phyloP scores from a whole-genome alignment of 2,329 filamentous ascomycete species.

The Microdochium trichocladiopsis region DNA sequence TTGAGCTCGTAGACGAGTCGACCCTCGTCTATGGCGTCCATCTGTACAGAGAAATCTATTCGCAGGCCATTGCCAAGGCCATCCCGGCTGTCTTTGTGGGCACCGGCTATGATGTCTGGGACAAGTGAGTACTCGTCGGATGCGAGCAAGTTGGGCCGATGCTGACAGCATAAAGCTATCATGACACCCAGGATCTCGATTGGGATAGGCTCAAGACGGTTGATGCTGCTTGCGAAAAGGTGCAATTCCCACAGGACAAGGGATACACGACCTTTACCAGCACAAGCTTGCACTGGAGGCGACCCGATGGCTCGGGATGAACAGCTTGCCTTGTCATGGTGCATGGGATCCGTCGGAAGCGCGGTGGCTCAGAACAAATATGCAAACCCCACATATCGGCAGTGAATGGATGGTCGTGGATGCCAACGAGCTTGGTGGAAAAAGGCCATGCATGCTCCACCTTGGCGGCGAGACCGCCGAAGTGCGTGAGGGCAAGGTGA shows the following conservation, averaged over 20 bases:
- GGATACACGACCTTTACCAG: slow-evolving; percentile 29
- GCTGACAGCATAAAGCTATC: background rate
- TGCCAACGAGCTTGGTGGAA: background rate
- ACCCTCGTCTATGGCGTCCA: slow-evolving; percentile 58
- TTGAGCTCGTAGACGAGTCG: slow-evolving; percentile 34
- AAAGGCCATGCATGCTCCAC: background rate
- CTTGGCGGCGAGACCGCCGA: no score
- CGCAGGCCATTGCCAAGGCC: slow-evolving; percentile 34
- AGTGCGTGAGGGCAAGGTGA: no score
- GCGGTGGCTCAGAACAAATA: background rate
- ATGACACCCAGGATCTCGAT: slow-evolving; percentile 10
- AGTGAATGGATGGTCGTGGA: background rate
- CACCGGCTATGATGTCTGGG: slow-evolving; percentile 43
- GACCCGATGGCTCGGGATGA: background rate
- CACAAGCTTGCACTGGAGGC: slow-evolving; percentile 31
- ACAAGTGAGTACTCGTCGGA: slow-evolving; percentile 34
- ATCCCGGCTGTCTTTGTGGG: slow-evolving; percentile 52
- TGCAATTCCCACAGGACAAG: slow-evolving; percentile 29
- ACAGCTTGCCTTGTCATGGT: no score
- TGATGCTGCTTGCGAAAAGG: slow-evolving; percentile 20
- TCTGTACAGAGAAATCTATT: slow-evolving; percentile 47
- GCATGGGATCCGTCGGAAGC: background rate
- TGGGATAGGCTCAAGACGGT: slow-evolving; percentile 24
- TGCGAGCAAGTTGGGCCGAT: no score
- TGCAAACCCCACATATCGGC: background rate